Evolutionary conservation across 2,329 filamentous ascomycete species (phyloP).

Genomic region (Macroventuria anomochaeta): DNA sequence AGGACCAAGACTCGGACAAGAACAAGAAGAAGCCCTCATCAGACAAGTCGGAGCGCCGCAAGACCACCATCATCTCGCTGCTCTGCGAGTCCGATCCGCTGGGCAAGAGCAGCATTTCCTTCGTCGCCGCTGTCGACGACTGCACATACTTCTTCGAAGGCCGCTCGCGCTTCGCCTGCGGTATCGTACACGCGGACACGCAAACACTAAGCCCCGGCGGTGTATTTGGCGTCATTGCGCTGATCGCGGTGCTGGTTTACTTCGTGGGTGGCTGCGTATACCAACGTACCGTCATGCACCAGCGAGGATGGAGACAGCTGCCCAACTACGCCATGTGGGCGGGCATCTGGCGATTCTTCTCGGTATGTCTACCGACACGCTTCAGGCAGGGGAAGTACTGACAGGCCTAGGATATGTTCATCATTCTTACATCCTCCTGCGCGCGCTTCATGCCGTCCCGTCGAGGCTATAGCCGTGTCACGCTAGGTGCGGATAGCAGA

Average conservation of each 20-base stretch:
- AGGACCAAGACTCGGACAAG: slow-evolving; percentile 45
- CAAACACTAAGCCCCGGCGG: slow-evolving; percentile 70
- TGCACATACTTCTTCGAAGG: slow-evolving; percentile 97
- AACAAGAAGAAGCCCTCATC: slow-evolving; percentile 53
- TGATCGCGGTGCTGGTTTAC: slow-evolving; percentile 83
- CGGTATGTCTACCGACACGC: slow-evolving; percentile 58
- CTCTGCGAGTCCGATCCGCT: slow-evolving; percentile 86
- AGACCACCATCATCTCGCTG: slow-evolving; percentile 88
- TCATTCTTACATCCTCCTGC: slow-evolving; percentile 74
- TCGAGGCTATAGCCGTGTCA: slow-evolving; percentile 71
- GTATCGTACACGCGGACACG: slow-evolving; percentile 65
- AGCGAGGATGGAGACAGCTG: slow-evolving; percentile 91
- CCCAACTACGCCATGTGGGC: slow-evolving; percentile 96
- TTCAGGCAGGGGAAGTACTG: slow-evolving; percentile 2
- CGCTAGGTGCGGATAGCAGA: slow-evolving; percentile 54
- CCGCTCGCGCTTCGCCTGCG: slow-evolving; percentile 84
- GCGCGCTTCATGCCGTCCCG: slow-evolving; percentile 68
- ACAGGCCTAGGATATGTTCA: slow-evolving; percentile 60
- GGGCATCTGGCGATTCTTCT: slow-evolving; percentile 81
- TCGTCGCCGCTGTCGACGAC: slow-evolving; percentile 86
- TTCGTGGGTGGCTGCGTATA: slow-evolving; percentile 92
- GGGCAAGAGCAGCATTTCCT: slow-evolving; percentile 74
- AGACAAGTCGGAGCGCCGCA: slow-evolving; percentile 63
- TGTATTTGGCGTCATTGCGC: slow-evolving; percentile 86
- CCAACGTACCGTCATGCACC: slow-evolving; percentile 91